These are phyloP conservation scores for Metarhizium rileyi DNA, from an alignment of 2,329 filamentous ascomycete genomes.

Conservation along the genomic window DNA sequence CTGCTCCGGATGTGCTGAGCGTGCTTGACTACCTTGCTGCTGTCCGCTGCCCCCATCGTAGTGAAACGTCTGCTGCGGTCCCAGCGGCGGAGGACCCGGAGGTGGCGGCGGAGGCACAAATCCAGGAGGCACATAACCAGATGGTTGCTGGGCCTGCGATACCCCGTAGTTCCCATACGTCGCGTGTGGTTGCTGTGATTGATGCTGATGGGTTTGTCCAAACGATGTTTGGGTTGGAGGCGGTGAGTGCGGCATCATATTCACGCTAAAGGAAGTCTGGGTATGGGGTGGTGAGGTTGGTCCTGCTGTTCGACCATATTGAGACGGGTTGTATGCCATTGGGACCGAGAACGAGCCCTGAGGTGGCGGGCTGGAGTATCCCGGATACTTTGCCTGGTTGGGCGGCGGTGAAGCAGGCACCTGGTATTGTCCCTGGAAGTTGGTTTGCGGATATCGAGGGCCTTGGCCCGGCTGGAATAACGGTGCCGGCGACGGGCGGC, in stretches of 20 bases:
- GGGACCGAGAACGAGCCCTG: constrained; percentile 38
- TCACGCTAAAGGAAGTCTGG: constrained; percentile 40
- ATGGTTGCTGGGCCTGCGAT: constrained; percentile 17
- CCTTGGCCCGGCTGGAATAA: constrained; percentile 38
- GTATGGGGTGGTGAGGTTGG: constrained; percentile 54
- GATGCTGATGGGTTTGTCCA: constrained; percentile 30
- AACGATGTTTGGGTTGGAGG: constrained; percentile 49
- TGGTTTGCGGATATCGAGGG: constrained; percentile 43
- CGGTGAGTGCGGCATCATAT: constrained; percentile 37
- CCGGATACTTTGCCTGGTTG: constrained; percentile 33
- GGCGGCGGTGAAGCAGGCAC: constrained; percentile 47
- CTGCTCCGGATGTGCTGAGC: constrained; percentile 25
- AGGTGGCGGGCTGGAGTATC: constrained; percentile 30
- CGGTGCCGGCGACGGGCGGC: constrained; percentile 27
- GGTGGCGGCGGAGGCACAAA: constrained; percentile 56
- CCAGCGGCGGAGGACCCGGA: constrained; percentile 51
- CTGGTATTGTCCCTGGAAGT: constrained; percentile 49
- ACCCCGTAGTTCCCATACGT: constrained; percentile 27
- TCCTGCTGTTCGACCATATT: constrained; percentile 47
- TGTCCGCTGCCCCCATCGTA: constrained; percentile 32
- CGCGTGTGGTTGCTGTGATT: constrained; percentile 36
- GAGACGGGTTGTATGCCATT: constrained; percentile 45
- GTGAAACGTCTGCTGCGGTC: constrained; percentile 53
- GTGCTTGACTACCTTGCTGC: neutral
- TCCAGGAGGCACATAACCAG: constrained; percentile 41